Base-by-base conservation (phyloP, 1,284 basidiomycete species). In the Athelia psychrophila region DNA sequence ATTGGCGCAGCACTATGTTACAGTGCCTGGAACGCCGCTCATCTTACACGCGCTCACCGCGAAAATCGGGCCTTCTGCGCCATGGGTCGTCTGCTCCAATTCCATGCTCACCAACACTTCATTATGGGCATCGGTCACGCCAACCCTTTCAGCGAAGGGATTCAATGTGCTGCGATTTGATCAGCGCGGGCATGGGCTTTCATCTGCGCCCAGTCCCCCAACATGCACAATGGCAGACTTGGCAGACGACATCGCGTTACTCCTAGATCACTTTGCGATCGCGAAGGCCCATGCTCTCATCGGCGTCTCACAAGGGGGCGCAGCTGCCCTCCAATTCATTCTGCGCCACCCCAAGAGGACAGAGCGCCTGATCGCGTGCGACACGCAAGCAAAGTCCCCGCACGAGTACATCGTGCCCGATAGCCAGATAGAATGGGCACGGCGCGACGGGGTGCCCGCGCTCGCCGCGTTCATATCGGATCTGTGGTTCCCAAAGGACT, bases 231-330 rank as follows among this genome's bases (percentile, higher is more conserved):
- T 67, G 44, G 54, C 58, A 18, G 50, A 59, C 23, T 69, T 78
- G 18, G 76, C 77, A 9, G 63, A 67, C 35, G 77, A 80, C 55
- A 71, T 80, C 30, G 57, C 64, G 2, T 58, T 60, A 24, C 56
- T 72, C 36, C 61, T 73, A 48, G 54, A 63, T 3, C 59, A 57
- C 6, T 63, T 76, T 5, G 48, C 56, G 1, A 72, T 77, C 24
- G 58, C 69, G 0, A 65, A 58, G 1, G 66, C 74, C 19, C 71
- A 75, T 45, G 58, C 70, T 16, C 59, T 79, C 20, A 73, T 80
- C 27, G 78, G 77, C 12, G 77, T 78, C 3, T 78, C 76, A 1
- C 77, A 79, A 54, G 78, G 78, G 0, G 78, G 77, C 0, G 75
- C 76, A 9, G 67, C 70, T 2, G 70, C 72, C 0, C 69, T 80